A percentile compares a stretch with the other conserved stretches of the same genome.
phyloP scores from a whole-genome alignment of 495 filamentous ascomycete genomes.

The Hypoxylon rickii region DNA sequence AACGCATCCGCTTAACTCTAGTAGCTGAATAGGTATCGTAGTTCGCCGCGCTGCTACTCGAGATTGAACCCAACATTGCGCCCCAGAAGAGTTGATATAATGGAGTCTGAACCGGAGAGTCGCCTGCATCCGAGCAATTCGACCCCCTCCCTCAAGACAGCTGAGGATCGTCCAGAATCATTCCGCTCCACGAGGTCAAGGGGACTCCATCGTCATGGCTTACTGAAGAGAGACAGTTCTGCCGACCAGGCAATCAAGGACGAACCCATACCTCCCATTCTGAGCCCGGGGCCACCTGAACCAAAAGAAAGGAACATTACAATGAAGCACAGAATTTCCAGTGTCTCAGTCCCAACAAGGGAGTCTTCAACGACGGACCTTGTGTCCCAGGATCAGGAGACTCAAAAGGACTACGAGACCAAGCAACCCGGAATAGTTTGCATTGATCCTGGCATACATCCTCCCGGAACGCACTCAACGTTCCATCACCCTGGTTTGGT shows the following conservation, averaged over 20 bases:
- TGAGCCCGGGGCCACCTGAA: conserved; percentile 14
- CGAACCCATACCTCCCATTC: conserved; percentile 27
- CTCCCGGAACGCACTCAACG: conserved; percentile 9
- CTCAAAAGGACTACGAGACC: background rate
- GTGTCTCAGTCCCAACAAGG: conserved; percentile 9
- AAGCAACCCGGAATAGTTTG: conserved; percentile 16
- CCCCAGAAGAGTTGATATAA: background rate
- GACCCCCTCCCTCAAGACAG: conserved; percentile 26
- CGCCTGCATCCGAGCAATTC: conserved; percentile 26
- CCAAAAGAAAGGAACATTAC: conserved; percentile 1
- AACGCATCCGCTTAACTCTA: too few species aligned
- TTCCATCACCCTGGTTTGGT: conserved; percentile 20
- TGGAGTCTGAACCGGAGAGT: conserved; percentile 5
- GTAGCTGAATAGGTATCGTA: too few species aligned
- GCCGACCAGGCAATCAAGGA: conserved; percentile 20
- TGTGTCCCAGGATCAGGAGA: background rate
- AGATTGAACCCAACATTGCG: too few species aligned
- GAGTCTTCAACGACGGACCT: conserved; percentile 1
- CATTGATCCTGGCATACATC: conserved; percentile 19
- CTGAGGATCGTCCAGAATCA: conserved; percentile 22
- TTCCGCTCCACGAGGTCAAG: conserved; percentile 18
- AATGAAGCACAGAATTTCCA: conserved; percentile 7
- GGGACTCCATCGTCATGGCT: conserved; percentile 22
- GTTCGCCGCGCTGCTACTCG: too few species aligned
- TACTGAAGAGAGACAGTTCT: conserved; percentile 25